Percentiles rank a stretch among this genome's conserved stretches.
These are phyloP conservation scores for Persicaria maculosa DNA, from an alignment of 148 eudicot species.

Conservation along the genomic window DNA sequence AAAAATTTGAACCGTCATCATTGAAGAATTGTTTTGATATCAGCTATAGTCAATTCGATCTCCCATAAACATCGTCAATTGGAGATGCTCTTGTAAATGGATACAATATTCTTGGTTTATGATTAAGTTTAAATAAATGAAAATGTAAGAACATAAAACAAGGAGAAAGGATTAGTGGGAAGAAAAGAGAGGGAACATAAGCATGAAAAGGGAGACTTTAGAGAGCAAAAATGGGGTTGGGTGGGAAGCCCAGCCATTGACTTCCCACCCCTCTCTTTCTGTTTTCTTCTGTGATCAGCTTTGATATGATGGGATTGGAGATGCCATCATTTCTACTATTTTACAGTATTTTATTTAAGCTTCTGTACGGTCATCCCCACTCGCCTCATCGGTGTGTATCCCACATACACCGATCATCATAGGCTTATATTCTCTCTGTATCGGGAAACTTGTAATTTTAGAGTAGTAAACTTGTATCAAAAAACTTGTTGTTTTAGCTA, in stretches of 20 bases:
- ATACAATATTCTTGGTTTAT: too few species aligned
- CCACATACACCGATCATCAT: background rate
- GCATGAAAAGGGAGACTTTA: background rate
- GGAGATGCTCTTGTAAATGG: too few species aligned
- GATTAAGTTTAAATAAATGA: too few species aligned
- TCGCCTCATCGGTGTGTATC: background rate
- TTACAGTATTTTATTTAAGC: too few species aligned
- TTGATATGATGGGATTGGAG: conserved; percentile 7
- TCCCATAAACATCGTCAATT: too few species aligned
- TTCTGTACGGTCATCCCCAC: background rate
- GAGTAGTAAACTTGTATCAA: too few species aligned
- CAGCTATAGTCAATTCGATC: too few species aligned
- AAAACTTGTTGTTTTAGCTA: too few species aligned
- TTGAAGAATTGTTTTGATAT: too few species aligned
- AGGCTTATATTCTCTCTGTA: too few species aligned
- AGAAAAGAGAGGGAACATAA: background rate
- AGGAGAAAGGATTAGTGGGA: background rate
- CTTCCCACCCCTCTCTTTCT: background rate
- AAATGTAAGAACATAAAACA: background rate
- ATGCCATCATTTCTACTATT: background rate
- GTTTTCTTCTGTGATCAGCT: background rate
- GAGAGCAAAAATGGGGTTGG: background rate
- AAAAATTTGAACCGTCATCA: too few species aligned
- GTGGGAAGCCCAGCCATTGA: conserved; percentile 4
- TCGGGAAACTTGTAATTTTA: too few species aligned